phyloP scores from a whole-genome alignment of 2,329 filamentous ascomycete species.

The Clarireedia monteithiana region DNA sequence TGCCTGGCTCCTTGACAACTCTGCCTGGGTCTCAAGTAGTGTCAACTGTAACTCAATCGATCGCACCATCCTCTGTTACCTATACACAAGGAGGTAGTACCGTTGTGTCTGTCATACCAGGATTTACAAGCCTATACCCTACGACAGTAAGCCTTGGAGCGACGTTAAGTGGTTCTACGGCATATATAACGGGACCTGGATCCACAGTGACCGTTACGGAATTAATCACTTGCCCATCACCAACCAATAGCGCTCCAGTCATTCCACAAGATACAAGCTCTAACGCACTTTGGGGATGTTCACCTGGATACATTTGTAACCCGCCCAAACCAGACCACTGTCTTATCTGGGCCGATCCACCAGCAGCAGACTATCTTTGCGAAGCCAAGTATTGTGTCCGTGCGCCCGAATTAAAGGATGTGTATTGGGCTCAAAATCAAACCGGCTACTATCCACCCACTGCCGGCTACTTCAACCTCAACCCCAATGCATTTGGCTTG shows the following conservation, averaged over 20 bases:
- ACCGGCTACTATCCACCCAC: conserved; percentile 45
- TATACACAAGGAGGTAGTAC: conserved; percentile 10
- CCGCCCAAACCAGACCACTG: conserved; percentile 33
- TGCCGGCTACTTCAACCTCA: conserved; percentile 56
- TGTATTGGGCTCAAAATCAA: conserved; percentile 36
- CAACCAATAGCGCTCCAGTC: conserved; percentile 19
- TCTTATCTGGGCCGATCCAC: conserved; percentile 34
- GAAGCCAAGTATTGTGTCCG: conserved; percentile 33
- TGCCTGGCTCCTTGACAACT: background rate
- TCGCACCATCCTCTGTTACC: background rate
- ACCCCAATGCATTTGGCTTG: conserved; percentile 54
- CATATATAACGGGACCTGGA: conserved; percentile 6
- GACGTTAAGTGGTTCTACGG: conserved; percentile 3
- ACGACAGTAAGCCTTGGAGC: conserved; percentile 8
- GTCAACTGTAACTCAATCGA: conserved; percentile 3
- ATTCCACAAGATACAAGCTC: conserved; percentile 19
- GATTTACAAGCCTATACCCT: conserved; percentile 8
- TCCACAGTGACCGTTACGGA: conserved; percentile 15
- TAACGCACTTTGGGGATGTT: conserved; percentile 35
- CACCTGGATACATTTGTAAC: conserved; percentile 35
- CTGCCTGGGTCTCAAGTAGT: background rate
- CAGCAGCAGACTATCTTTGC: conserved; percentile 32
- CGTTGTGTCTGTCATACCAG: conserved; percentile 8
- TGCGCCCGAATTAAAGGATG: conserved; percentile 24
- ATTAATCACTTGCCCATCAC: conserved; percentile 16